Conservation (phyloP, 805 yeast species). For the Debaryomyces tyrocola region DNA sequence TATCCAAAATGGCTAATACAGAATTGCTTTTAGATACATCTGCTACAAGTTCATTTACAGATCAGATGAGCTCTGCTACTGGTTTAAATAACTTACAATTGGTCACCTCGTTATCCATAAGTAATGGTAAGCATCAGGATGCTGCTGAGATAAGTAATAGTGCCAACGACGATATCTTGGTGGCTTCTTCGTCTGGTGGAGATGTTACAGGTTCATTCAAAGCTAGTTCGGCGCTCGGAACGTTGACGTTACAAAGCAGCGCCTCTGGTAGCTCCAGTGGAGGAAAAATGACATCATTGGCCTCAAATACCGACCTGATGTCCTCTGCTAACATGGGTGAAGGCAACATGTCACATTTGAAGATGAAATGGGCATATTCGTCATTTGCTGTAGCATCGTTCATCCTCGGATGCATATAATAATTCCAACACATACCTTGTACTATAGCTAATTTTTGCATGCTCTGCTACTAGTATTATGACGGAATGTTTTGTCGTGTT, state of each 20-base stretch:
- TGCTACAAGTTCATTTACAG: neutral
- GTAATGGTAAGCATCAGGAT: neutral
- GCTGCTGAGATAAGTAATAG: conserved; percentile 3
- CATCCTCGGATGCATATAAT: neutral
- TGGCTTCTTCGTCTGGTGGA: neutral
- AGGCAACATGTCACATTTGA: neutral
- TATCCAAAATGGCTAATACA: neutral
- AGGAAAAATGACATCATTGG: neutral
- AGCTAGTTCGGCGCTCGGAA: conserved; percentile 2
- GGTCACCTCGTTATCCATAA: conserved; percentile 4
- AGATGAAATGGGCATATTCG: neutral
- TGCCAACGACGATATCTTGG: neutral
- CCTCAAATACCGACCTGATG: neutral
- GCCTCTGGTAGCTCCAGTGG: neutral
- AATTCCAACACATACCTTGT: neutral
- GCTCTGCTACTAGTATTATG: neutral
- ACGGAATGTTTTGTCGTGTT: neutral
- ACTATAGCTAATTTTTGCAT: neutral
- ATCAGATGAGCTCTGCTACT: neutral
- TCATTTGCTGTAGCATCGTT: neutral
- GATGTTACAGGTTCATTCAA: conserved; percentile 6
- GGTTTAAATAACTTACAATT: neutral
- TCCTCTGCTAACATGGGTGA: neutral
- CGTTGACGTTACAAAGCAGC: conserved; percentile 4
- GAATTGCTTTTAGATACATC: conserved; percentile 3